These are phyloP conservation scores for Neoboletus brunneissimus DNA, from an alignment of 768 basidiomycete genomes.

Conservation along the genomic window DNA sequence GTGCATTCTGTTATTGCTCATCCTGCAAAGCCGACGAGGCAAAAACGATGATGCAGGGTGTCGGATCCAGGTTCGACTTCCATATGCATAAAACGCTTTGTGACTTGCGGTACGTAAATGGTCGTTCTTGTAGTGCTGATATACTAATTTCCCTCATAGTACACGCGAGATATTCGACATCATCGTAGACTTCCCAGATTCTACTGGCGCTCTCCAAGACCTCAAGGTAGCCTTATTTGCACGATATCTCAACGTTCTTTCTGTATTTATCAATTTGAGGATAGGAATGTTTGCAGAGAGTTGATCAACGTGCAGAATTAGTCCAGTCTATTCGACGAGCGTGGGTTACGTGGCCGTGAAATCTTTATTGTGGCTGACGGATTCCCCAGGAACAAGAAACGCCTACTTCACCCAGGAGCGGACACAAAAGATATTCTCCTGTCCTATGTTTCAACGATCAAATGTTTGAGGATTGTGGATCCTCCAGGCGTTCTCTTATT, in stretches of 20 bases:
- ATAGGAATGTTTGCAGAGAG: slow-evolving; percentile 76
- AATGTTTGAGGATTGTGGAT: slow-evolving; percentile 85
- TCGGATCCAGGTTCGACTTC: slow-evolving; percentile 85
- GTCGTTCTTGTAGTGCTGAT: neutral
- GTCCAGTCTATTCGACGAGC: slow-evolving; percentile 76
- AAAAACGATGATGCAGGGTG: slow-evolving; percentile 66
- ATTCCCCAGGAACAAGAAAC: slow-evolving; percentile 65
- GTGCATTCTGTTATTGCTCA: slow-evolving; percentile 2
- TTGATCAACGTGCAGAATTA: slow-evolving; percentile 74
- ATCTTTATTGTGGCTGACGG: slow-evolving; percentile 4
- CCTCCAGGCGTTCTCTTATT: slow-evolving; percentile 90
- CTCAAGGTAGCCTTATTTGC: slow-evolving; percentile 52
- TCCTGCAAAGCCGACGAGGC: slow-evolving; percentile 60
- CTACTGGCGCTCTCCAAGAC: slow-evolving; percentile 79
- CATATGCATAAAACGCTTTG: slow-evolving; percentile 90
- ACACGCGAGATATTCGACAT: slow-evolving; percentile 92
- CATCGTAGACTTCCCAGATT: slow-evolving; percentile 92
- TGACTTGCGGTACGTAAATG: slow-evolving; percentile 66
- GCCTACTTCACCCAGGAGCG: slow-evolving; percentile 92
- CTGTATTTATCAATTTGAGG: neutral
- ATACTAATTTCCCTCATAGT: slow-evolving; percentile 30
- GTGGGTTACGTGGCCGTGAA: slow-evolving; percentile 39
- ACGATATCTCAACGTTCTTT: neutral
- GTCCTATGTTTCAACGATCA: slow-evolving; percentile 91
- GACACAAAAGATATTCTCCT: slow-evolving; percentile 88